Conservation (phyloP, 495 filamentous ascomycete species). For the Talaromyces proteolyticus region DNA sequence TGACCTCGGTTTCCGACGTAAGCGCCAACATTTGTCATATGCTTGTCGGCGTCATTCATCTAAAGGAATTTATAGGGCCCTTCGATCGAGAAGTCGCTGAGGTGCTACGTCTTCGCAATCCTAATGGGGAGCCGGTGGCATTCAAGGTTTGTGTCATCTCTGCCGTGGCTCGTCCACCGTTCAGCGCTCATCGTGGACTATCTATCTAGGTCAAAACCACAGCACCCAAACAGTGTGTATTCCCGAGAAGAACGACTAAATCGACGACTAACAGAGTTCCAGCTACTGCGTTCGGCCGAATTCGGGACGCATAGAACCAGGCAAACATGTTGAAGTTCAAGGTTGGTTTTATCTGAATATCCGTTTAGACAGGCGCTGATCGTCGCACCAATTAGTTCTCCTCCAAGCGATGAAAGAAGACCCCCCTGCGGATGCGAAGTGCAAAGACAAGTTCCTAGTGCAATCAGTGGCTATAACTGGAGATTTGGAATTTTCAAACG, state of each 20-base stretch:
- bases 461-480: slow-evolving; percentile 82
- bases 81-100: slow-evolving; percentile 90
- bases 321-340: slow-evolving; percentile 84
- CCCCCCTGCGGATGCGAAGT: slow-evolving; percentile 76
- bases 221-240: slow-evolving; percentile 91
- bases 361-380: too few species aligned
- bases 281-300: slow-evolving; percentile 99
- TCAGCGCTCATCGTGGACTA: slow-evolving; percentile 1
- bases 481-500: slow-evolving; percentile 75
- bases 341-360: slow-evolving; percentile 49
- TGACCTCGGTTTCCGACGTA: slow-evolving; percentile 92
- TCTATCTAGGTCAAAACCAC: slow-evolving; percentile 87
- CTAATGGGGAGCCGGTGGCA: slow-evolving; percentile 71
- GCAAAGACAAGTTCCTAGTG: slow-evolving; percentile 97
- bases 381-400: slow-evolving; percentile 54
- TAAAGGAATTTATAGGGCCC: slow-evolving; percentile 58
- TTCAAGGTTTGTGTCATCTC: slow-evolving; percentile 74
- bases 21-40: slow-evolving; percentile 23
- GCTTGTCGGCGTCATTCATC: slow-evolving; percentile 12
- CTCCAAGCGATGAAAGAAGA: slow-evolving; percentile 98
- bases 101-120: slow-evolving; percentile 72
- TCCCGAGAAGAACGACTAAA: neutral
- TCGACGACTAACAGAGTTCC: slow-evolving; percentile 19
- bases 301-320: slow-evolving; percentile 88
- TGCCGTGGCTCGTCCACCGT: neutral